Conservation (phyloP, 2,329 filamentous ascomycete genomes). For the Talaromyces islandicus region DNA sequence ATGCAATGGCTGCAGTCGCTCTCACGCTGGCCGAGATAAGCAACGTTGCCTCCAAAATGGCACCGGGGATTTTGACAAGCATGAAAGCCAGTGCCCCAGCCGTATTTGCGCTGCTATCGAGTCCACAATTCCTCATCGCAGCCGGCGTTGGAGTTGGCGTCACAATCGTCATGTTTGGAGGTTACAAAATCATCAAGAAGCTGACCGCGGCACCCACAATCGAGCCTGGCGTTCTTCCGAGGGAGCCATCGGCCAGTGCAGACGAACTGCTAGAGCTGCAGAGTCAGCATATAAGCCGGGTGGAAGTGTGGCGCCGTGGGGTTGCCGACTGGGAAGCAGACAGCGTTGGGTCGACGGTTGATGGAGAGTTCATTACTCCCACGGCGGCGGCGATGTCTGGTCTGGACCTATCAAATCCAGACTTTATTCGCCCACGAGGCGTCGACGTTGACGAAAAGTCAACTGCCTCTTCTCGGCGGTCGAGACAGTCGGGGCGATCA, state of each 20-base stretch:
- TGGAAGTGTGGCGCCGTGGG: conserved; percentile 59
- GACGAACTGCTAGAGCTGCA: conserved; percentile 54
- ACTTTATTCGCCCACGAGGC: conserved; percentile 9
- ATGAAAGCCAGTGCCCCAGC: conserved; percentile 79
- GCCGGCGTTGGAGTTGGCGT: conserved; percentile 83
- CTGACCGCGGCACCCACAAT: conserved; percentile 46
- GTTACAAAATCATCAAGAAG: conserved; percentile 94
- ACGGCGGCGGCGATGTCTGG: conserved; percentile 46
- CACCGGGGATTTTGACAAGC: conserved; percentile 67
- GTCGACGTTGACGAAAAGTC: conserved; percentile 26
- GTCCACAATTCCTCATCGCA: conserved; percentile 90
- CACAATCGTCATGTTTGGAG: conserved; percentile 92
- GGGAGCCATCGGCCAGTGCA: conserved; percentile 30
- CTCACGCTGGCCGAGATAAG: conserved; percentile 89
- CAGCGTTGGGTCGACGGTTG: conserved; percentile 55
- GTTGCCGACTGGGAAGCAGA: conserved; percentile 53
- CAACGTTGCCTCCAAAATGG: conserved; percentile 73
- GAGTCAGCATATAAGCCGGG: conserved; percentile 47
- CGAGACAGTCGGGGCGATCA: conserved; percentile 15
- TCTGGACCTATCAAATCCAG: conserved; percentile 31
- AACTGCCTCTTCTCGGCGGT: conserved; percentile 27
- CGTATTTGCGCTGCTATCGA: conserved; percentile 78
- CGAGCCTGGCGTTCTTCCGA: neutral
- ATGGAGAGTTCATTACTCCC: conserved; percentile 61
- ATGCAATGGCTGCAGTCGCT: conserved; percentile 89